These are phyloP conservation scores for Umbelopsis sp. DNA, from an alignment of 371 early-diverging fungal species.

Conservation along the genomic window DNA sequence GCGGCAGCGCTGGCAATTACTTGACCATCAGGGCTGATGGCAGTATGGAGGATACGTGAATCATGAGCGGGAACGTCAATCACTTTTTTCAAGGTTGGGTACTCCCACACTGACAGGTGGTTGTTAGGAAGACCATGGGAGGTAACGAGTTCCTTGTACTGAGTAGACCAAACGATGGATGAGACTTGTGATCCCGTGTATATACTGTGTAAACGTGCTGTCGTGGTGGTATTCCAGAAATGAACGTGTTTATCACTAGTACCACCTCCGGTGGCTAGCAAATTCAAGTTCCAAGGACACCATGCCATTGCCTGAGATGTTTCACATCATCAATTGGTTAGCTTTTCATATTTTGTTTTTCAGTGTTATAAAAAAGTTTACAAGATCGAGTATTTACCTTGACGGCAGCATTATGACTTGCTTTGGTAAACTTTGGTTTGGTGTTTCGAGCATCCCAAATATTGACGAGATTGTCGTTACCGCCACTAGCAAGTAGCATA, in stretches of 20 bases:
- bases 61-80: slow-evolving; percentile 88
- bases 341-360: no score
- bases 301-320: slow-evolving; percentile 88
- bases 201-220: slow-evolving; percentile 66
- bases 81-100: slow-evolving; percentile 79
- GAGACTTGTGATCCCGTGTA: slow-evolving; percentile 95
- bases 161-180: slow-evolving; percentile 89
- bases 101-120: slow-evolving; percentile 89
- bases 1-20: slow-evolving; percentile 90
- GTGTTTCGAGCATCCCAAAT: slow-evolving; percentile 89
- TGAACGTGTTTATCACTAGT: slow-evolving; percentile 89
- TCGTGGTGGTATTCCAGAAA: slow-evolving; percentile 93
- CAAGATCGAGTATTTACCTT: slow-evolving; percentile 60
- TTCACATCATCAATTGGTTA: neutral
- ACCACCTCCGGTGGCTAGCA: slow-evolving; percentile 98
- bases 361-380: no score
- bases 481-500: slow-evolving; percentile 90
- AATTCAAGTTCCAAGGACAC: slow-evolving; percentile 96
- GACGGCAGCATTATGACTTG: slow-evolving; percentile 86
- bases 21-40: slow-evolving; percentile 93
- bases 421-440: slow-evolving; percentile 69
- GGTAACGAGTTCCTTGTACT: slow-evolving; percentile 91
- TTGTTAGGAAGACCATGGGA: slow-evolving; percentile 94
- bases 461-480: slow-evolving; percentile 95
- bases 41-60: slow-evolving; percentile 86